Percentiles rank a stretch among this genome's conserved stretches.
Evolutionary conservation across 2,329 filamentous ascomycete species (phyloP).

Genomic region (Scedosporium dehoogii): DNA sequence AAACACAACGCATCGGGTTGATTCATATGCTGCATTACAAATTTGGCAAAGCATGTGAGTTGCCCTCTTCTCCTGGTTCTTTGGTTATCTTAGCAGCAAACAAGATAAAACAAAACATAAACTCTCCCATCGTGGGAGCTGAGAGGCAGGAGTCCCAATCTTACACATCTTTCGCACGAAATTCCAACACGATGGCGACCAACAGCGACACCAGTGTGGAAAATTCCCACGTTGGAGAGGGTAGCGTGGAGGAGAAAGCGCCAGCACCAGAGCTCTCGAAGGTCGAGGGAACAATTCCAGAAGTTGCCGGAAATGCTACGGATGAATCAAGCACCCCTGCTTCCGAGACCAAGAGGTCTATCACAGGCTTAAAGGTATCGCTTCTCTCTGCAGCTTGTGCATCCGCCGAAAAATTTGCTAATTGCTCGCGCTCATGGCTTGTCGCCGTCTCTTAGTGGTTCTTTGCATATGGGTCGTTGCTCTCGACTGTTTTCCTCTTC

Average conservation of each 20-base stretch:
- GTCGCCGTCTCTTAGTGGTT: background rate
- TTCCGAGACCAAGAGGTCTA: background rate
- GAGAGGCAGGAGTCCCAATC: background rate
- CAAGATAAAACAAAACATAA: background rate
- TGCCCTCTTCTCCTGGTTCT: too few relatives aligned
- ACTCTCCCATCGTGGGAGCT: background rate
- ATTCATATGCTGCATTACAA: background rate
- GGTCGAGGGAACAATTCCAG: background rate
- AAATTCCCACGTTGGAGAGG: background rate
- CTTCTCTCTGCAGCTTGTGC: background rate
- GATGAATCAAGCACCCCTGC: background rate
- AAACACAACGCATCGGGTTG: background rate
- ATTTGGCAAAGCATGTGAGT: background rate
- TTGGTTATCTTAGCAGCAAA: background rate
- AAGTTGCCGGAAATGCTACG: background rate
- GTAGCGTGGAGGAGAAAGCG: background rate
- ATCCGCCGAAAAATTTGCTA: background rate
- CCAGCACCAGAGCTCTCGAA: background rate
- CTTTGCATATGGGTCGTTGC: background rate
- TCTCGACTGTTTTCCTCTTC: background rate
- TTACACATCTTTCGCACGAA: too few relatives aligned
- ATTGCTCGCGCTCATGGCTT: background rate
- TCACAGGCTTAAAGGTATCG: background rate
- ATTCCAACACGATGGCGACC: background rate
- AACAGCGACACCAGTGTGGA: background rate